Evolutionary conservation across 352 stramenopile genomes (phyloP), one percentile per base, ranked within the genome.

Genomic region (Peronospora belbahrii): DNA sequence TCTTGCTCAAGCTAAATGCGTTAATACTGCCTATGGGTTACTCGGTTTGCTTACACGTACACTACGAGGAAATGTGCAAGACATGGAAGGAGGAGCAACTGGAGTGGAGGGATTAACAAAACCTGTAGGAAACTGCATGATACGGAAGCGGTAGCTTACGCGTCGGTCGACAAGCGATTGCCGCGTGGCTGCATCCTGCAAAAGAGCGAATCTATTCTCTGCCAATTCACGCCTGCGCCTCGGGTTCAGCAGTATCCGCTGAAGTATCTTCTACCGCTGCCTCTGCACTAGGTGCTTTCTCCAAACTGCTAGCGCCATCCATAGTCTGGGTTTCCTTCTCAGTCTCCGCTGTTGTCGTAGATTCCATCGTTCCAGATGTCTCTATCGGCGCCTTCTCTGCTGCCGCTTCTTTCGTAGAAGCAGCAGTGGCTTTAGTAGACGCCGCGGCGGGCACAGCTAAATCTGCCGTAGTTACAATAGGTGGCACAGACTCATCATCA

Each of bases 191-290:
- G 46, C 45, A 30, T 44, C 48, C 45, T 54, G 51, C 64, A 48
- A 61, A 60, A 48, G 54, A 65, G 59, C 50, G 50, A 62, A 66
- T 70, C 61, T 70, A 70, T 70, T 70, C 56, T 67, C 48, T 63
- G 56, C 59, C 52, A 60, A 59, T 62, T 69, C 56, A 69, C 50
- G 57, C 56, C 57, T 64, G 52, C 35, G 52, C 57, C 52, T 65
- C 61, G 35, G 55, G 34, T 14, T 43, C 48, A 37, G 46, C 52
- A 63, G 36, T 36, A 36, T 66, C 53, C 47, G 56, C 34, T 61
- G 55, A 44, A 52, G 52, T 57, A 47, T 55, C 50, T 49, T 67
- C 48, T 62, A 65, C 52, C 42, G 45, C 39, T 44, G 60, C 40
- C 40, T 67, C 61, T 63, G 27, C 39, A 52, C 52, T 67, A 53